A percentile compares a stretch with the other conserved stretches of the same genome.
Conservation (phyloP, 345 rosid species). For the thale cress (Arabidopsis thaliana) region TAIR10.1 NC_003076.8:24416001-24416500, state of each 20-base stretch:
- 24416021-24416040: constrained; percentile 28
- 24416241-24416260: background rate
- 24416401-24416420: background rate
- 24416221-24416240: background rate
- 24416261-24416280: constrained; percentile 10
- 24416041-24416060: constrained; percentile 44
- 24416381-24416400: constrained; percentile 4
- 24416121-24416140: constrained; percentile 9
- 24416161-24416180: constrained; percentile 1
- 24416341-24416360: background rate
- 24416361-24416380: background rate
- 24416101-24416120: constrained; percentile 1
- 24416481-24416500: constrained; percentile 43
- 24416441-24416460: constrained; percentile 36
- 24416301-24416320: constrained; percentile 1
- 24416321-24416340: background rate
- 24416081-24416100: constrained; percentile 14
- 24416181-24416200: constrained; percentile 6
- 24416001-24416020: constrained; percentile 20
- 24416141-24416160: background rate
- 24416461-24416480: constrained; percentile 40
- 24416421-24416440: constrained; percentile 33
- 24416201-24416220: background rate
- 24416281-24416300: constrained; percentile 16
- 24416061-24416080: constrained; percentile 30